phyloP scores from a whole-genome alignment of 2,329 filamentous ascomycete genomes.

The Talaromyces atroroseus region DNA sequence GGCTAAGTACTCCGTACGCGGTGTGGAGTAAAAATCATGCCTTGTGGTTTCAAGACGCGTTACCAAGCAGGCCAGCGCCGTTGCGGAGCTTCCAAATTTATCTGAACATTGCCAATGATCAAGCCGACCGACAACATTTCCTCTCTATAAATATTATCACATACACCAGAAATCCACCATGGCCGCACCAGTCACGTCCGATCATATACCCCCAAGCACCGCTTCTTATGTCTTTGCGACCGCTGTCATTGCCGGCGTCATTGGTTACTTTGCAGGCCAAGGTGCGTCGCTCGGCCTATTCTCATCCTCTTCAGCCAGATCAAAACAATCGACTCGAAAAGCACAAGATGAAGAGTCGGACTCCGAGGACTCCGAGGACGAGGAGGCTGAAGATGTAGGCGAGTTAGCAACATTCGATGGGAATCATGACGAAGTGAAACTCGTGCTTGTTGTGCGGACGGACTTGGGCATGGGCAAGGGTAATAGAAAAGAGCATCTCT shows the following conservation, averaged over 20 bases:
- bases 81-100: background rate
- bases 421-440: constrained; percentile 79
- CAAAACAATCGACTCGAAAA: constrained; percentile 39
- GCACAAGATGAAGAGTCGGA: constrained; percentile 28
- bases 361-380: constrained; percentile 58
- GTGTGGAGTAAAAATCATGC: background rate
- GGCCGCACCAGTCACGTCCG: constrained; percentile 27
- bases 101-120: background rate
- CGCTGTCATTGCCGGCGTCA: constrained; percentile 65
- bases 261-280: constrained; percentile 68
- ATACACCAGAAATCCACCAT: constrained; percentile 17
- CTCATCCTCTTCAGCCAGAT: constrained; percentile 45
- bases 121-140: background rate
- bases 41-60: background rate
- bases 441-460: constrained; percentile 85
- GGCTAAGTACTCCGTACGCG: background rate
- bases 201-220: constrained; percentile 47
- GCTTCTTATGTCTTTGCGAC: constrained; percentile 64
- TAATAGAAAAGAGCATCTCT: constrained; percentile 33
- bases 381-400: constrained; percentile 56
- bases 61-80: background rate
- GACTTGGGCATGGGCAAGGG: constrained; percentile 98
- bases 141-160: background rate
- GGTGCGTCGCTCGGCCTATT: constrained; percentile 68
- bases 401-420: constrained; percentile 45